These are phyloP conservation scores for Stachybotrys elegans DNA, from an alignment of 2,329 filamentous ascomycete genomes.

Conservation along the genomic window DNA sequence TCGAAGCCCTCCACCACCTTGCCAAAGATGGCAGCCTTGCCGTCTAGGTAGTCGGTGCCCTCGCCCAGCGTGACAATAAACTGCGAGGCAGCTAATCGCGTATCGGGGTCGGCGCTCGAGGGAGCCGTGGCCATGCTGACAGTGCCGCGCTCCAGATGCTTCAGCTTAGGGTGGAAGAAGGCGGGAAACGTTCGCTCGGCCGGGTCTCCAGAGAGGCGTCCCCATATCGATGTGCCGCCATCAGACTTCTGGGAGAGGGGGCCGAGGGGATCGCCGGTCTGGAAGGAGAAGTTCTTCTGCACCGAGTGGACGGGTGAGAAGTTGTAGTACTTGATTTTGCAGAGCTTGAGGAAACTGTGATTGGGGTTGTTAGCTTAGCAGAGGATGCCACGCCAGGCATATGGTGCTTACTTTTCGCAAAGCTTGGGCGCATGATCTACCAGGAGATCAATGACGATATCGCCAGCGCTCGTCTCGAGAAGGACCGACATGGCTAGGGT, in stretches of 20 bases:
- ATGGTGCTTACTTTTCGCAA: slow-evolving; percentile 84
- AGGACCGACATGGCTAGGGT: slow-evolving; percentile 82
- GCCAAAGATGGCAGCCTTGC: slow-evolving; percentile 91
- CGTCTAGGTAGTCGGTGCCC: slow-evolving; percentile 84
- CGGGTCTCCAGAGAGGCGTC: slow-evolving; percentile 61
- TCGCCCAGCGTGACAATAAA: slow-evolving; percentile 91
- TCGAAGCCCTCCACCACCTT: slow-evolving; percentile 96
- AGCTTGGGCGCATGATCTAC: slow-evolving; percentile 84
- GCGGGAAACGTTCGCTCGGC: slow-evolving; percentile 74
- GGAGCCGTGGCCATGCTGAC: slow-evolving; percentile 97
- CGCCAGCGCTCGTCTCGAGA: slow-evolving; percentile 85
- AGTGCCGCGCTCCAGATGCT: slow-evolving; percentile 82
- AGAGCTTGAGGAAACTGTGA: slow-evolving; percentile 91
- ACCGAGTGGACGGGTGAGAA: slow-evolving; percentile 89
- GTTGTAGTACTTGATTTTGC: slow-evolving; percentile 99
- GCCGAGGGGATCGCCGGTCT: slow-evolving; percentile 90
- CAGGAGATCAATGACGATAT: slow-evolving; percentile 90
- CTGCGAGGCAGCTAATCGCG: slow-evolving; percentile 79
- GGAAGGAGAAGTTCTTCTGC: slow-evolving; percentile 93
- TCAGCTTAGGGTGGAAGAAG: slow-evolving; percentile 81
- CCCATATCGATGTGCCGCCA: slow-evolving; percentile 93
- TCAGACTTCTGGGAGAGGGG: slow-evolving; percentile 80
- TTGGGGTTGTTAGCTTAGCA: slow-evolving; percentile 40
- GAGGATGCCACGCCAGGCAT: slow-evolving; percentile 26
- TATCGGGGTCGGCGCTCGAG: slow-evolving; percentile 69